Evolutionary conservation across 2,329 filamentous ascomycete species (phyloP).

Genomic region (Cryphonectria parasitica): DNA sequence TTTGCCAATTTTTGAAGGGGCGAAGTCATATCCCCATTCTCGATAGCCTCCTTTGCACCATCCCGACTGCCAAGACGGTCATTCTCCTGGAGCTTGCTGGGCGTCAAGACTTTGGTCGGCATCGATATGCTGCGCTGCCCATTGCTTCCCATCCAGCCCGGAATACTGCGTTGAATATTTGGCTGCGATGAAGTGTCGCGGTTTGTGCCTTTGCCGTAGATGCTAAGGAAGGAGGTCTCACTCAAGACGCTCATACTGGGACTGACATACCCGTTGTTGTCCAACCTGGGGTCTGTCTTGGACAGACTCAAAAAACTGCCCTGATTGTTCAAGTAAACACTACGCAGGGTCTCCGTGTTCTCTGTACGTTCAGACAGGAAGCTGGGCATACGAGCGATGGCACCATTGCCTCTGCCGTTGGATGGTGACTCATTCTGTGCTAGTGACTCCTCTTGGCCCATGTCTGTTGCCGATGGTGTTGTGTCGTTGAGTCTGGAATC

Average conservation of each 20-base stretch:
- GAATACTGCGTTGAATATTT: constrained; percentile 36
- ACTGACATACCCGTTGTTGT: constrained; percentile 51
- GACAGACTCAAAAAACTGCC: constrained; percentile 56
- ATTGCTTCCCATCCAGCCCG: constrained; percentile 55
- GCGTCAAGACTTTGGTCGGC: constrained; percentile 30
- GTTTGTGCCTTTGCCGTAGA: constrained; percentile 57
- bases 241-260: constrained; percentile 67
- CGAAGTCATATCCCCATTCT: constrained; percentile 39
- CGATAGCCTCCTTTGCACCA: constrained; percentile 11
- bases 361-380: constrained; percentile 65
- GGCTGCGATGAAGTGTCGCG: constrained; percentile 33
- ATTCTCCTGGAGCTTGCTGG: constrained; percentile 31
- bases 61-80: not conserved
- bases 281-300: constrained; percentile 49
- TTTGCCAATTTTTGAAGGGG: constrained; percentile 57
- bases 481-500: constrained; percentile 35
- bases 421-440: constrained; percentile 20
- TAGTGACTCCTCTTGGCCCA: constrained; percentile 30
- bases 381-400: constrained; percentile 63
- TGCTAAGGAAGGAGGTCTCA: constrained; percentile 68
- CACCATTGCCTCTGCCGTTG: constrained; percentile 33
- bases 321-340: constrained; percentile 57
- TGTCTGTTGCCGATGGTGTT: constrained; percentile 34
- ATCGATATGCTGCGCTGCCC: constrained; percentile 43
- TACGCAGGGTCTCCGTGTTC: constrained; percentile 63